These are phyloP conservation scores for Phyllosticta ampelicida DNA, from an alignment of 2,329 filamentous ascomycete genomes.

Conservation along the genomic window DNA sequence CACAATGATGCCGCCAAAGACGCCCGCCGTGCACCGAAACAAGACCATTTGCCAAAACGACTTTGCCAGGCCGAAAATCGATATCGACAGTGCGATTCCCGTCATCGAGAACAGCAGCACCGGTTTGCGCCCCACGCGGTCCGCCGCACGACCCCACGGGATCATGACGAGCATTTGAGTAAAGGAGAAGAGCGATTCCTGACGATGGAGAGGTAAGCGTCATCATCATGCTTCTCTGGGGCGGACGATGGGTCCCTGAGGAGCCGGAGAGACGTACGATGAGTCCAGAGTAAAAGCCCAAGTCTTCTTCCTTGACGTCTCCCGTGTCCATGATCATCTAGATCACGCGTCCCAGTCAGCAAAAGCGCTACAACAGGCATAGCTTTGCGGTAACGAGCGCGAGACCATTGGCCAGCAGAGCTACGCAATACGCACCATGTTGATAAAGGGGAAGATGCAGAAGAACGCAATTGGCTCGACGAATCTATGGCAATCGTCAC, in stretches of 20 bases:
- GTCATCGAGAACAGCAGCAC: slow-evolving; percentile 56
- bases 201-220: not conserved
- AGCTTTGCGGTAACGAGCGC: no score
- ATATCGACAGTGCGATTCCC: slow-evolving; percentile 51
- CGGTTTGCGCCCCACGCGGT: slow-evolving; percentile 61
- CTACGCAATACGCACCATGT: slow-evolving; percentile 60
- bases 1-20: slow-evolving; percentile 64
- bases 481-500: slow-evolving; percentile 22
- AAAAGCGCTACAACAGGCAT: not conserved
- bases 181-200: slow-evolving; percentile 55
- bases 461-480: slow-evolving; percentile 77
- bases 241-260: not conserved
- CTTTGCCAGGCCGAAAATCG: slow-evolving; percentile 57
- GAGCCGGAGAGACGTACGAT: slow-evolving; percentile 46
- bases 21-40: slow-evolving; percentile 58
- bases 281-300: slow-evolving; percentile 69
- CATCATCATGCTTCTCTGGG: no score
- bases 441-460: slow-evolving; percentile 71
- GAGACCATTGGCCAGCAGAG: slow-evolving; percentile 28
- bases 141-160: slow-evolving; percentile 57
- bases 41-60: slow-evolving; percentile 65
- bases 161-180: slow-evolving; percentile 73
- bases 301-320: slow-evolving; percentile 49
- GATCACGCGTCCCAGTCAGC: not conserved
- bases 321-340: slow-evolving; percentile 33